phyloP scores from a whole-genome alignment of 164 flowering plant genomes.

The Malania oleifera region DNA sequence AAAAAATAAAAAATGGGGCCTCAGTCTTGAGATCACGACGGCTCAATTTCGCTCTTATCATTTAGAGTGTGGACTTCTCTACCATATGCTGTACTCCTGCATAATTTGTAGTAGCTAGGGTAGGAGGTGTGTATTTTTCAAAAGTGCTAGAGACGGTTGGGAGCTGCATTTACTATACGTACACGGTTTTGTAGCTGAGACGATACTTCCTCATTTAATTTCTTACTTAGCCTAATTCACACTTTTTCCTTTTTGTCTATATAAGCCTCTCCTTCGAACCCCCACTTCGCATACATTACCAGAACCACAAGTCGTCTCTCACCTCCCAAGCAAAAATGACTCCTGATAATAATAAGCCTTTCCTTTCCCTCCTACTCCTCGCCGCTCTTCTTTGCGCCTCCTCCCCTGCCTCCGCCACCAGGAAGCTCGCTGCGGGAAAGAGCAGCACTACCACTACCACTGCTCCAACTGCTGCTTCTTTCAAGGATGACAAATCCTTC shows the following conservation, averaged over 20 bases:
- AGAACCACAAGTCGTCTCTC: not conserved
- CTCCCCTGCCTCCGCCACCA: slow-evolving; percentile 6
- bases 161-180: slow-evolving; percentile 9
- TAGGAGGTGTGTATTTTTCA: slow-evolving; percentile 1
- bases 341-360: slow-evolving; percentile 6
- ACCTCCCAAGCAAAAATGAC: slow-evolving; percentile 8
- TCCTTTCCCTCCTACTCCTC: slow-evolving; percentile 27
- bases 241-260: not conserved
- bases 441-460: too few relatives aligned
- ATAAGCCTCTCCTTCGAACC: slow-evolving; percentile 5
- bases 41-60: too few relatives aligned
- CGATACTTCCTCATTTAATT: slow-evolving; percentile 2
- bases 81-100: too few relatives aligned
- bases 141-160: slow-evolving; percentile 9
- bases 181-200: slow-evolving; percentile 17
- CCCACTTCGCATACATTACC: slow-evolving; percentile 7
- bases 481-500: slow-evolving; percentile 26
- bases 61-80: too few relatives aligned
- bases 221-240: too few relatives aligned
- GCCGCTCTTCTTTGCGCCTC: slow-evolving; percentile 27
- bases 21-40: too few relatives aligned
- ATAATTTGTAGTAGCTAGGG: too few relatives aligned
- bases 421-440: slow-evolving; percentile 19
- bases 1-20: too few relatives aligned
- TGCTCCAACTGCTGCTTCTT: too few relatives aligned